Evolutionary conservation across 2,329 filamentous ascomycete species (phyloP), one percentile per base, ranked within the genome.

Genomic region (Thelonectria olida): DNA sequence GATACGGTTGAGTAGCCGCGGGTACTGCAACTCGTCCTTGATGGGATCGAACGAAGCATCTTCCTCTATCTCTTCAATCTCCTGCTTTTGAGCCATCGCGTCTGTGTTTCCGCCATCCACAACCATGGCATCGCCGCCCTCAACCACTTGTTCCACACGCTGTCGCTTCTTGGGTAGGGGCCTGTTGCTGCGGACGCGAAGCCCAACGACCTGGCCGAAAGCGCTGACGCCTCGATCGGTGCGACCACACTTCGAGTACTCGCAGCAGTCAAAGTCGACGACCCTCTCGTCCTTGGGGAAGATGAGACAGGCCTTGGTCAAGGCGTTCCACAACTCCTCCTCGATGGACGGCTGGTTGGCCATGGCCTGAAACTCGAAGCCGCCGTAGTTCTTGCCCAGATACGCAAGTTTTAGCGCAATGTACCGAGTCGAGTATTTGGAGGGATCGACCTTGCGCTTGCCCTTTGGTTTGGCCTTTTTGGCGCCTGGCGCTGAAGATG

Each of bases 401-500:
- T 99, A 99, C 38, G 96, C 94, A 64, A 99, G 89, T 77, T 97
- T 98, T 61, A 99, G 82, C 7, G 95, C 96, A 65, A 99, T 91
- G 62, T 90, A 88, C 47, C 96, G 88, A 2, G 93, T 96, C 34
- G 87, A 85, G 76, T 97, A 97, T 73, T 88, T 91, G 13, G 88
- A 88, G 0, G 92, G 88, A 74, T 98, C 92, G 72, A 97, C 90
- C 52, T 81, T 81, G 64, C 79, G 82, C 69, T 79, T 85, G 74
- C 36, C 63, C 70, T 83, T 84, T 27, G 79, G 73, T 63, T 76
- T 79, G 22, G 66, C 27, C 51, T 64, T 69, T 12, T 72, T 71
- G 15, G 36, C 38, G 20, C 41, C 53, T 3, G 60, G 10, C 62
- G 50, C n/a, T 54, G 44, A 20, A 19, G 38, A 22, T 36, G 45